A percentile compares a stretch with the other conserved stretches of the same genome.
phyloP scores from a whole-genome alignment of 108 stramenopile genomes.

The Cyclotella cryptica region DNA sequence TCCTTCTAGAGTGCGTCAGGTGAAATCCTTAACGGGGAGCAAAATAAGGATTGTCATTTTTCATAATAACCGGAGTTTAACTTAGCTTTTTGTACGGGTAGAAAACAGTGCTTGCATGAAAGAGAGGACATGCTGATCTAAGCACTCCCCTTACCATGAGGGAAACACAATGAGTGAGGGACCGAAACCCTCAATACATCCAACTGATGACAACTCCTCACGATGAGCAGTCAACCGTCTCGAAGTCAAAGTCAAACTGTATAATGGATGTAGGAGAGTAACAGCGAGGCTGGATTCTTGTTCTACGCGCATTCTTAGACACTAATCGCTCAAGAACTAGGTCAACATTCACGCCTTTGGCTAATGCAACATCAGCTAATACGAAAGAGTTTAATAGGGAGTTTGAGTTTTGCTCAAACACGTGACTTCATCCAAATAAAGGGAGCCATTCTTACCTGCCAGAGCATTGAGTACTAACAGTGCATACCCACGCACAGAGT shows the following conservation, averaged over 20 bases:
- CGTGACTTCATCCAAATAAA: background rate
- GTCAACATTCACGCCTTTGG: slow-evolving; percentile 25
- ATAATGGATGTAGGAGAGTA: slow-evolving; percentile 45
- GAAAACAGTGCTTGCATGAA: no score
- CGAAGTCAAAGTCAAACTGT: slow-evolving; percentile 29
- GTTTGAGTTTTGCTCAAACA: background rate
- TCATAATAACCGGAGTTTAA: no score
- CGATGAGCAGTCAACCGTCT: background rate
- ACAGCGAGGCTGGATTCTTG: slow-evolving; percentile 22
- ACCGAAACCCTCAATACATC: no score
- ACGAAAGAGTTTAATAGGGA: background rate
- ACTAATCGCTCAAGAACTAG: slow-evolving; percentile 27
- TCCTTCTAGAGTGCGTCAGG: background rate
- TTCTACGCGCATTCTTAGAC: slow-evolving; percentile 4
- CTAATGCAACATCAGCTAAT: slow-evolving; percentile 44
- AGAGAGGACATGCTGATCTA: no score
- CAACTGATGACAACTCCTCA: background rate
- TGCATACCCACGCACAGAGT: slow-evolving; percentile 17
- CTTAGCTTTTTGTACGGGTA: no score
- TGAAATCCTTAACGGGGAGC: background rate
- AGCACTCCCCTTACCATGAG: no score
- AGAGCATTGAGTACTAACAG: slow-evolving; percentile 11
- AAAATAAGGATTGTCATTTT: background rate
- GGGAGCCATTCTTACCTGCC: slow-evolving; percentile 17
- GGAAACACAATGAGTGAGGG: background rate